Conservation (phyloP, 805 yeast species). For the Ogataea wickerhamii region DNA sequence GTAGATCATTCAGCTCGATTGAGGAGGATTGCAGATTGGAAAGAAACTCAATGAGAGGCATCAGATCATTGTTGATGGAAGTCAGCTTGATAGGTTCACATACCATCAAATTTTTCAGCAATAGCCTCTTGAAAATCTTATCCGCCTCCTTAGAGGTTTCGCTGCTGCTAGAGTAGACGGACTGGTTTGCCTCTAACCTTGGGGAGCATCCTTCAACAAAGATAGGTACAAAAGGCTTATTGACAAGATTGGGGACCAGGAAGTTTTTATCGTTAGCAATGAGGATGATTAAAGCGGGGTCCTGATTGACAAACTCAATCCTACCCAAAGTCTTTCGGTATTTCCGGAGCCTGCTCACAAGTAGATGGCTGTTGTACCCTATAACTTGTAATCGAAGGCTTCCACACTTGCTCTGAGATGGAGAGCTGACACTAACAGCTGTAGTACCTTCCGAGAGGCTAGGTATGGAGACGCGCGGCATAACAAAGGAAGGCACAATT, state of each 20-base stretch:
- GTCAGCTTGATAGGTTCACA: constrained; percentile 32
- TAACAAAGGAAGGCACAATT: constrained; percentile 34
- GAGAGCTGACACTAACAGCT: background rate
- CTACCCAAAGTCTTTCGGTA: constrained; percentile 30
- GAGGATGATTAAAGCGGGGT: constrained; percentile 27
- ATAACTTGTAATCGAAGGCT: constrained; percentile 26
- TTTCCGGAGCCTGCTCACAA: constrained; percentile 23
- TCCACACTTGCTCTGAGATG: background rate
- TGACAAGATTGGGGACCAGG: constrained; percentile 26
- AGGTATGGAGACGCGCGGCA: constrained; percentile 35
- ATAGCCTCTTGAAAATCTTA: constrained; percentile 10
- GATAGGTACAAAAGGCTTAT: constrained; percentile 32
- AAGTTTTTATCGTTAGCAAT: constrained; percentile 29
- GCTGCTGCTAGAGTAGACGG: too few species aligned
- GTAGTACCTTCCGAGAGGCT: constrained; percentile 9
- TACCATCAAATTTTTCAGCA: constrained; percentile 24
- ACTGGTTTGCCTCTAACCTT: background rate
- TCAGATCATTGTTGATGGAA: constrained; percentile 30
- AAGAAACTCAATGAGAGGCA: constrained; percentile 31
- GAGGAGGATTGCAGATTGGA: constrained; percentile 22
- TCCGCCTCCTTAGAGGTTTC: constrained; percentile 1
- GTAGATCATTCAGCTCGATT: constrained; percentile 11
- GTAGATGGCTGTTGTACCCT: constrained; percentile 21
- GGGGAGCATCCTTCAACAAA: constrained; percentile 9
- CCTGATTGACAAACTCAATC: constrained; percentile 23